Conservation (phyloP, 169 alveolate genomes). For the Toxoplasma gondii region DNA sequence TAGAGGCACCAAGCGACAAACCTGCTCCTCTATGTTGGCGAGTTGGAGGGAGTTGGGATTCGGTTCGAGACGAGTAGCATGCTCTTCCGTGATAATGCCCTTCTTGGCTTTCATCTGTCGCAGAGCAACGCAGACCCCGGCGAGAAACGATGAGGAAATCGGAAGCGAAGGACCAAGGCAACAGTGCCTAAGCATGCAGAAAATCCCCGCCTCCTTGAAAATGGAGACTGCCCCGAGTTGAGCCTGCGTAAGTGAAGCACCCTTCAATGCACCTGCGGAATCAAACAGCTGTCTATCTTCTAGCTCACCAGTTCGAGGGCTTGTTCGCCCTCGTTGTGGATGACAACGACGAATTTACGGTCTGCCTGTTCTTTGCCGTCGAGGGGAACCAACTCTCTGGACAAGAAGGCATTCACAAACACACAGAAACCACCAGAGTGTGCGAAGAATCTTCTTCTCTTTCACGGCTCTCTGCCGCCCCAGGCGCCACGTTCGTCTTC, state of each 20-base stretch:
- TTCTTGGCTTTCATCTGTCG: not conserved
- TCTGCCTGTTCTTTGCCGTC: not conserved
- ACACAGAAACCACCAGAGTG: not conserved
- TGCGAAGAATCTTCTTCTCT: no score
- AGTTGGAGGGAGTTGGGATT: not conserved
- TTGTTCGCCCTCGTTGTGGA: not conserved
- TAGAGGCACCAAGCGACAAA: not conserved
- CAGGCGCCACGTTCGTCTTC: no score
- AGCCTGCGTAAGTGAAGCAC: no score
- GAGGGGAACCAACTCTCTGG: not conserved
- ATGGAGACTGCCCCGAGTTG: no score
- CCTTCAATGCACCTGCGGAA: no score
- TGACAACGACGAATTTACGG: not conserved
- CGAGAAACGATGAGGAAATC: no score
- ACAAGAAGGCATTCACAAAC: not conserved
- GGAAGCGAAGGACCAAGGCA: no score
- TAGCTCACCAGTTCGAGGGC: not conserved
- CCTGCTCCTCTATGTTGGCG: slow-evolving; percentile 10
- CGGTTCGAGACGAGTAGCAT: not conserved
- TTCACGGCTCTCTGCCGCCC: no score
- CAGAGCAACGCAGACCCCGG: not conserved
- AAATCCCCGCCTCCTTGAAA: no score
- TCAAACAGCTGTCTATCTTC: no score
- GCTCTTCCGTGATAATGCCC: not conserved
- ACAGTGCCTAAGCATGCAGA: no score